Conservation (phyloP, 2,329 filamentous ascomycete genomes). For the Colletotrichum sp. region DNA sequence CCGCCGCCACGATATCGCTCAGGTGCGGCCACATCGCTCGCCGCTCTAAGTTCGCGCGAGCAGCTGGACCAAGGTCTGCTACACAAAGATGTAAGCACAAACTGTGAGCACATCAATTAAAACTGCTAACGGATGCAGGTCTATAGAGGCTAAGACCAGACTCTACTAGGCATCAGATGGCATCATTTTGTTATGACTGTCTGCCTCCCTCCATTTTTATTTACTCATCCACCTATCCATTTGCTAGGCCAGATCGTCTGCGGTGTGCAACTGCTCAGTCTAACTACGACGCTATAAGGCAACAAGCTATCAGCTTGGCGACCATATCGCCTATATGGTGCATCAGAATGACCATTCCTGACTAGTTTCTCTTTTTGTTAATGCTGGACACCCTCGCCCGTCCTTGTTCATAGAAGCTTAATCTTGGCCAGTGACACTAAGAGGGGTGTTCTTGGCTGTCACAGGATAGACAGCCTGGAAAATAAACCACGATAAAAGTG, state of each 20-base stretch:
- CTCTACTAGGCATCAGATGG: not conserved
- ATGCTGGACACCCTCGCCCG: not conserved
- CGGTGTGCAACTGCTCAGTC: too few relatives aligned
- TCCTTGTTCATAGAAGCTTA: not conserved
- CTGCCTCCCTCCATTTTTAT: not conserved
- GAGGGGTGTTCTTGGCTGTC: not conserved
- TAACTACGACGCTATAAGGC: too few relatives aligned
- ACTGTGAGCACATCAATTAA: too few relatives aligned
- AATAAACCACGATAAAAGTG: not conserved
- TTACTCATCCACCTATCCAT: rapidly evolving
- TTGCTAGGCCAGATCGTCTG: too few relatives aligned
- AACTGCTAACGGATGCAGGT: not conserved
- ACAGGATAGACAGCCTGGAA: not conserved
- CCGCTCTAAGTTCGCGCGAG: not conserved
- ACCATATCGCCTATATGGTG: not conserved
- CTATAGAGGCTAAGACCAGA: not conserved
- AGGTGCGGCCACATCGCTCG: not conserved
- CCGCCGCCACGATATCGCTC: not conserved
- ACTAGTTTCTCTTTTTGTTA: not conserved
- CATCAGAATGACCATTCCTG: too few relatives aligned
- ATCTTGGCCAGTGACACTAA: not conserved
- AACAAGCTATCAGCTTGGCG: too few relatives aligned
- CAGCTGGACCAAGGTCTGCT: not conserved
- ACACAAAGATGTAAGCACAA: not conserved
- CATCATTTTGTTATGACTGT: not conserved